Base-by-base conservation (phyloP, 805 yeast genomes). In the Clavispora carvajalis region DNA sequence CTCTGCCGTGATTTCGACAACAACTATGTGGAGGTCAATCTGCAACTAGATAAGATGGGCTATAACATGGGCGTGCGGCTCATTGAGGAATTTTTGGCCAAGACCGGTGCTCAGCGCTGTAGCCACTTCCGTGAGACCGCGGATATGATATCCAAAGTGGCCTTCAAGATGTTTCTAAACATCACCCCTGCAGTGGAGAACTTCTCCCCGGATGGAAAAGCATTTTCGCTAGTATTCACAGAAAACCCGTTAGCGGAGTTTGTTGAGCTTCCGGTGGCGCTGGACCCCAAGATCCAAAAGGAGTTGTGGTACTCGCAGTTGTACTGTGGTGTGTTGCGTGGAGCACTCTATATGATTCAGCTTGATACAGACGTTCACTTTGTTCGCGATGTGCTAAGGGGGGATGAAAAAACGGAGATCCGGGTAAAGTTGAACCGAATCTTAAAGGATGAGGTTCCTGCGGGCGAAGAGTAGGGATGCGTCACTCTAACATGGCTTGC, bases 291-390 rank as follows among this genome's bases (percentile, higher is more conserved):
- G 47, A 80, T 88, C 4, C 60, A 67, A 41, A 76, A 75, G 47
- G 87, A 84, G 53, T 67, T 93, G 38, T 93, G 99, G 98, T 93
- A 90, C 58, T 85, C 95, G 1, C 95, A 93, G 54, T 76, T 93
- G 3, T 65, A 89, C 19, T 85, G 90, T 47, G 99, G 99, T 13
- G 93, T 93, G 3, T 63, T 93, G 37, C 77, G 87, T 43, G 98
- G 98, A 4, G 89, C 95, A 0, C 65, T 93, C 37, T 96, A 90
- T 55, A 91, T 90, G 96, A 95, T 93, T 3, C 99, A 93, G 57
- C 65, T 93, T 53, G 95, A 90, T 43, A 88, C 90, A 38, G 95
- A 90, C 41, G 88, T 82, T 2, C 69, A 65, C 49, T 93, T 90
- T 57, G 76, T 87, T 2, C 77, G 82, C 49, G 99, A 93, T 57